A percentile compares a stretch with the other conserved stretches of the same genome.
phyloP scores from a whole-genome alignment of 2,329 filamentous ascomycete species.

The Dothideomycetes sp. region DNA sequence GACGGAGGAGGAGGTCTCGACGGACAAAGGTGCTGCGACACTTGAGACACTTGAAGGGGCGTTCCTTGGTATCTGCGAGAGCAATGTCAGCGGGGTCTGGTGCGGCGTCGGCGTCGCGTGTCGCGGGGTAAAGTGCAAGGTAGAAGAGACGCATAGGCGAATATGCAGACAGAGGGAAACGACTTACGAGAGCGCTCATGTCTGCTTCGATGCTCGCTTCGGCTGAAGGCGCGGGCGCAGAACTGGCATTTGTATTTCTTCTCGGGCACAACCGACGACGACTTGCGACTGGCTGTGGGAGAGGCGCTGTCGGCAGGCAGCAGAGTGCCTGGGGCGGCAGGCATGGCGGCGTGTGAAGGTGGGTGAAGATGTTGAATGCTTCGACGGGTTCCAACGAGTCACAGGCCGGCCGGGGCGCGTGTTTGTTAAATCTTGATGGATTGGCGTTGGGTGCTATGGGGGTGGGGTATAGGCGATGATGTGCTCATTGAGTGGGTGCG shows the following conservation, averaged over 20 bases:
- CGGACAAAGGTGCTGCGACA: slow-evolving; percentile 97
- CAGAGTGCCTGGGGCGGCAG: slow-evolving; percentile 55
- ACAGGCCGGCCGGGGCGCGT: slow-evolving; percentile 23
- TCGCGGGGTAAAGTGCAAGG: too few relatives aligned
- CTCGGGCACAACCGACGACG: slow-evolving; percentile 59
- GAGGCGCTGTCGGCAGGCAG: slow-evolving; percentile 51
- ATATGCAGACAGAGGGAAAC: too few relatives aligned
- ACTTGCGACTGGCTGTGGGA: slow-evolving; percentile 63
- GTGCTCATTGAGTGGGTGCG: slow-evolving; percentile 12
- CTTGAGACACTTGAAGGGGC: slow-evolving; percentile 97
- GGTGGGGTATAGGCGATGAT: slow-evolving; percentile 12
- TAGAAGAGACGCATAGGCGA: too few relatives aligned
- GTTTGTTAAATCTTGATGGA: slow-evolving; percentile 25
- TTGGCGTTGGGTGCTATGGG: slow-evolving; percentile 17
- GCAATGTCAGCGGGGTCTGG: slow-evolving; percentile 3
- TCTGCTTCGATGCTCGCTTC: slow-evolving; percentile 91
- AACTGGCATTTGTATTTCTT: slow-evolving; percentile 99
- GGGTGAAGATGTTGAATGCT: slow-evolving; percentile 13
- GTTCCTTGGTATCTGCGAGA: slow-evolving; percentile 82
- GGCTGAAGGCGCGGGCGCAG: slow-evolving; percentile 92
- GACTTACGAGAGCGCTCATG: slow-evolving; percentile 98
- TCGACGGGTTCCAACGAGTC: slow-evolving; percentile 7
- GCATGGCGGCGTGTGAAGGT: slow-evolving; percentile 37
- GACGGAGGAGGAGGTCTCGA: slow-evolving; percentile 87
- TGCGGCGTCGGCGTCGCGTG: too few relatives aligned